phyloP scores from a whole-genome alignment of 495 filamentous ascomycete genomes.

The Xylaria longipes region DNA sequence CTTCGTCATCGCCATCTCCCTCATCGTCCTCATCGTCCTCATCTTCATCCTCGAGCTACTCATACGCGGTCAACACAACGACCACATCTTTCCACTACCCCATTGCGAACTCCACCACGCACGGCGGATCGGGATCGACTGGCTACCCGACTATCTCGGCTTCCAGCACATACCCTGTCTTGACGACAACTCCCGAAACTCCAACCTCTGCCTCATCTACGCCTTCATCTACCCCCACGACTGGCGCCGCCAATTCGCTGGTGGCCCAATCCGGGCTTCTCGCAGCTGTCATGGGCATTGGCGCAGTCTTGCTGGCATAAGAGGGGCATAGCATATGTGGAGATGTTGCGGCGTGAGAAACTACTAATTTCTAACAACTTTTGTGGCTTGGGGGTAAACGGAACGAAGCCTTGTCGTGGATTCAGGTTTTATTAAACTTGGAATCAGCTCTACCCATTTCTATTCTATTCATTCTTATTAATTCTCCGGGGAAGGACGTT shows the following conservation, averaged over 20 bases:
- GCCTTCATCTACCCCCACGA: slow-evolving; percentile 31
- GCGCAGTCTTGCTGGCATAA: slow-evolving; percentile 52
- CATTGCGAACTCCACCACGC: slow-evolving; percentile 45
- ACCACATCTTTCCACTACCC: slow-evolving; percentile 39
- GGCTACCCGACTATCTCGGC: slow-evolving; percentile 38
- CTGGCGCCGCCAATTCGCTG: slow-evolving; percentile 43
- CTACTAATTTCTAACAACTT: not conserved
- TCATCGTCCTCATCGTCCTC: slow-evolving; percentile 30
- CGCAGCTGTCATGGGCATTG: slow-evolving; percentile 49
- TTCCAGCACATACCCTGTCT: slow-evolving; percentile 34
- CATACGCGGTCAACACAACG: slow-evolving; percentile 7
- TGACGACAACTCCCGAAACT: slow-evolving; percentile 20
- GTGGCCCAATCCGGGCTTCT: slow-evolving; percentile 50
- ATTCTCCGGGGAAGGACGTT: slow-evolving; percentile 35
- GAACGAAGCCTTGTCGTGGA: not conserved
- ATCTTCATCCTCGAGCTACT: slow-evolving; percentile 23
- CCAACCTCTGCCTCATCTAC: slow-evolving; percentile 25
- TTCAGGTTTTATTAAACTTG: not conserved
- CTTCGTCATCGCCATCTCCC: slow-evolving; percentile 29
- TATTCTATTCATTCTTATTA: slow-evolving; percentile 32
- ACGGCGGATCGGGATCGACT: slow-evolving; percentile 47
- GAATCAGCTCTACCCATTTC: slow-evolving; percentile 14
- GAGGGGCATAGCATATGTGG: not conserved
- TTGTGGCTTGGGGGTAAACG: not conserved
- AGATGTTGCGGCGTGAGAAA: not conserved